Percentiles rank a stretch among this genome's conserved stretches.
phyloP scores from a whole-genome alignment of 2,329 filamentous ascomycete species.

The Sporothrix humicola region DNA sequence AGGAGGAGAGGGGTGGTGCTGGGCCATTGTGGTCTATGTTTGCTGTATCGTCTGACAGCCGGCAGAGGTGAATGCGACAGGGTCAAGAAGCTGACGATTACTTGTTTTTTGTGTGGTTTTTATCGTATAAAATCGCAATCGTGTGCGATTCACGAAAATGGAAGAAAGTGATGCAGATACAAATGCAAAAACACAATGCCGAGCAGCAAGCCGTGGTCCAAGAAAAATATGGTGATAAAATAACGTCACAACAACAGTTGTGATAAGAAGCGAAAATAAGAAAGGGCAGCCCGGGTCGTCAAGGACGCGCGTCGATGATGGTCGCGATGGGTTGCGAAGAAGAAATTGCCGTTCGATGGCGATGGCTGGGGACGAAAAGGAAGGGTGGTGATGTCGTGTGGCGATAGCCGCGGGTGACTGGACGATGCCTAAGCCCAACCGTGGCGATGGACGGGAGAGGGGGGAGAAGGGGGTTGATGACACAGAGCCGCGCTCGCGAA shows the following conservation, averaged over 20 bases:
- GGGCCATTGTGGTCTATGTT: conserved; percentile 62
- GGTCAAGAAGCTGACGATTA: not conserved
- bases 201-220: not conserved
- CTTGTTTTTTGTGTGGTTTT: not conserved
- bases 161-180: not conserved
- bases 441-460: not conserved
- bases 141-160: not conserved
- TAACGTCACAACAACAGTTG: not conserved
- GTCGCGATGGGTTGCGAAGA: not conserved
- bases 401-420: conserved; percentile 10
- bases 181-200: not conserved
- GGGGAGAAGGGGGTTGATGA: not conserved
- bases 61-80: conserved; percentile 32
- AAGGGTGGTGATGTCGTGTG: not conserved
- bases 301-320: conserved; percentile 7
- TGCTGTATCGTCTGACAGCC: conserved; percentile 31
- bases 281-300: not conserved
- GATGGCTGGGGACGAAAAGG: conserved; percentile 15
- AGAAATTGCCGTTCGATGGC: conserved; percentile 1
- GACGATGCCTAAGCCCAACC: conserved; percentile 2
- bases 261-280: not conserved
- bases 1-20: conserved; percentile 80
- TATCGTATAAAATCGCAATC: not conserved
- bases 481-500: not conserved
- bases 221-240: not conserved